Base-by-base conservation (phyloP, 2,329 filamentous ascomycete genomes). In the Magnaporthiopsis incrustans region DNA sequence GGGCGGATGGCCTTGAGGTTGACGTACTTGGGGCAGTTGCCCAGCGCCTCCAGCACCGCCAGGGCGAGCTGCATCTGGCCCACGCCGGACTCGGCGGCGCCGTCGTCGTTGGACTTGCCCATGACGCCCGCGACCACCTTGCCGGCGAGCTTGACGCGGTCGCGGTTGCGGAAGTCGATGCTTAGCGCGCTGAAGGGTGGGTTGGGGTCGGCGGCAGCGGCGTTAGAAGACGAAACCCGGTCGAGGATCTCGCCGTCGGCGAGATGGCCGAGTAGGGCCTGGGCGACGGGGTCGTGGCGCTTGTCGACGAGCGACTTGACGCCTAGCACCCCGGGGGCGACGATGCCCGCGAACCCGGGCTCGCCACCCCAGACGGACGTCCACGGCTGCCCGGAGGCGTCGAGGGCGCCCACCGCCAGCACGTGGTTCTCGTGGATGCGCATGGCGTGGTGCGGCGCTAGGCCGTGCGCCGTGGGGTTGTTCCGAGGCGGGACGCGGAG, bases 11-110 rank as follows among this genome's bases (percentile, higher is more conserved):
- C 77, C 72, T 90, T 92, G 70, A 85, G 85, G 74, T 94, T 95
- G 44, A 96, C 73, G 70, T 96, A 96, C 74, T 96, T 96, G 1
- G 92, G 91, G 70, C 91, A 96, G 69, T 95, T 96, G 0, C 90
- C 88, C 77, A 96, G 71, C 68, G 86, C 89, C 73, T 90, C 88
- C 38, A 89, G 82, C 64, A 96, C 85, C 57, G 83, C 82, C 59
- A 92, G 78, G 18, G 89, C 86, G 50, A 94, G 76, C 73, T 83
- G 80, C 58, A 81, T 69, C 6, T 76, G 73, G 10, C 68, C 72
- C 6, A 71, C 71, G 4, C 70, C 72, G 15, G 66, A 70, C 7
- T 67, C 68, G 3, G 73, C 72, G 32, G 67, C 68, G 5, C 27
- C 65, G 56, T 69, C 35, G 59, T 70, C 66, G 57, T 70, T 67